phyloP scores from a whole-genome alignment of 2,329 filamentous ascomycete genomes.

The Salinomyces thailandicus region DNA sequence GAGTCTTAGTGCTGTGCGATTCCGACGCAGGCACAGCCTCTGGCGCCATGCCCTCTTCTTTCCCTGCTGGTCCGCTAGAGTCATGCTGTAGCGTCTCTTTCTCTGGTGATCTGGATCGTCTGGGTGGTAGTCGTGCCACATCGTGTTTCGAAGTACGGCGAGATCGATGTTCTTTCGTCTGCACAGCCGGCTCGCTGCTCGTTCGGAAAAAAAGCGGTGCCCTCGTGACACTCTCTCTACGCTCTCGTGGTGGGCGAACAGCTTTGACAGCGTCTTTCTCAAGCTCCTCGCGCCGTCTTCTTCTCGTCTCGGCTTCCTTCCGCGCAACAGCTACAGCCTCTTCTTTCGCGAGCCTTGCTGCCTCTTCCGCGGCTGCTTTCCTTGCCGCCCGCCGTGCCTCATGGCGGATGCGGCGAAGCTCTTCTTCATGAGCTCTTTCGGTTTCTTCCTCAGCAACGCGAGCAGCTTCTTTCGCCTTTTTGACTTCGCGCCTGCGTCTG shows the following conservation, averaged over 20 bases:
- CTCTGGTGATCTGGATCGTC: not conserved
- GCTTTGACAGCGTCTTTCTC: conserved; percentile 17
- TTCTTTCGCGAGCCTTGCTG: conserved; percentile 10
- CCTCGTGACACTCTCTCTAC: conserved; percentile 6
- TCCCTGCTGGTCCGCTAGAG: not conserved
- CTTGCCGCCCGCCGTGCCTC: conserved; percentile 17
- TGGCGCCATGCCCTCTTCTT: not conserved
- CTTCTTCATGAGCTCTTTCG: conserved; percentile 16
- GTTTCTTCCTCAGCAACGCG: conserved; percentile 15
- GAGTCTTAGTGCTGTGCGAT: conserved; percentile 4
- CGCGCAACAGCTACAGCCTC: conserved; percentile 13
- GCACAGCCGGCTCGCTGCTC: not conserved
- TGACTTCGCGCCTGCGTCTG: conserved; percentile 9
- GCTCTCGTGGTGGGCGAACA: not conserved
- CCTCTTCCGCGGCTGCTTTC: conserved; percentile 18
- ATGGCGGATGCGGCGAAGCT: conserved; percentile 15
- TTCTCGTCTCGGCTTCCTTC: conserved; percentile 13
- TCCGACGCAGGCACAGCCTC: not conserved
- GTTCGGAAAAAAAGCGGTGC: conserved; percentile 7
- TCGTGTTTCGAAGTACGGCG: not conserved
- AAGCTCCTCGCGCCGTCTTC: conserved; percentile 8
- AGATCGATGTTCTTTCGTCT: not conserved
- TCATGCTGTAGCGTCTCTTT: not conserved
- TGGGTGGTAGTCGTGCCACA: conserved; percentile 2
- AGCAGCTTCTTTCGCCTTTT: conserved; percentile 13